Evolutionary conservation across 2,329 filamentous ascomycete species (phyloP).

Genomic region (Daldinia eschscholtzii): DNA sequence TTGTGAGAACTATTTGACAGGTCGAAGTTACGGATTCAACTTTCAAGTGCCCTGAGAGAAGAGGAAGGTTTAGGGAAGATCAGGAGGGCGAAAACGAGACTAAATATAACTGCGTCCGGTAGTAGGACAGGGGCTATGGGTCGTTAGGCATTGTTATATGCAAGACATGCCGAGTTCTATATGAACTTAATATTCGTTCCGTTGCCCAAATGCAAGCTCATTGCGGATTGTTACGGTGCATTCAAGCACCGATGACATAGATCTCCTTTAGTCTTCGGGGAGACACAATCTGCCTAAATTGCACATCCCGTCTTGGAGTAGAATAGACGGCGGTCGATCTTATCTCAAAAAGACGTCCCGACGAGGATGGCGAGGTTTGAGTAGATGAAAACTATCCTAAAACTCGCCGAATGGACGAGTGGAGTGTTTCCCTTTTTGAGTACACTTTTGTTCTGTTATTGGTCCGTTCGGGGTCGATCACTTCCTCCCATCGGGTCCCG

Average conservation of each 20-base stretch:
- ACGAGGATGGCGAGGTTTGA: conserved; percentile 30
- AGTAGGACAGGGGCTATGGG: conserved; percentile 3
- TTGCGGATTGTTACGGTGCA: conserved; percentile 18
- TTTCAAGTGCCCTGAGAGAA: background rate
- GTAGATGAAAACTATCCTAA: conserved; percentile 32
- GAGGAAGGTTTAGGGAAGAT: background rate
- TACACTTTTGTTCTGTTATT: conserved; percentile 23
- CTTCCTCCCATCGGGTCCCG: conserved; percentile 37
- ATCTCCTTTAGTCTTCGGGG: conserved; percentile 3
- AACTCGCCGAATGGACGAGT: conserved; percentile 37
- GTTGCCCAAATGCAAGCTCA: conserved; percentile 11
- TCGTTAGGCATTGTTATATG: conserved; percentile 21
- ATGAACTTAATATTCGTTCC: conserved; percentile 27
- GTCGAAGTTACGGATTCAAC: conserved; percentile 3
- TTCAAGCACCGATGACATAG: conserved; percentile 30
- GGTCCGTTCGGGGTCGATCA: conserved; percentile 21
- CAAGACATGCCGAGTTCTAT: conserved; percentile 34
- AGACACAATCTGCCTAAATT: conserved; percentile 41
- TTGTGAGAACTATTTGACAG: conserved; percentile 16
- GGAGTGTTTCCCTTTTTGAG: conserved; percentile 31
- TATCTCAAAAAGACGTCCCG: conserved; percentile 27
- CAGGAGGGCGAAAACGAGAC: background rate
- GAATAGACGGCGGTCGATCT: conserved; percentile 32
- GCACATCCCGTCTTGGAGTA: conserved; percentile 27
- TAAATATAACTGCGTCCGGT: conserved; percentile 24